phyloP scores from a whole-genome alignment of 768 basidiomycete genomes.

The Leccinum subtestaceum region DNA sequence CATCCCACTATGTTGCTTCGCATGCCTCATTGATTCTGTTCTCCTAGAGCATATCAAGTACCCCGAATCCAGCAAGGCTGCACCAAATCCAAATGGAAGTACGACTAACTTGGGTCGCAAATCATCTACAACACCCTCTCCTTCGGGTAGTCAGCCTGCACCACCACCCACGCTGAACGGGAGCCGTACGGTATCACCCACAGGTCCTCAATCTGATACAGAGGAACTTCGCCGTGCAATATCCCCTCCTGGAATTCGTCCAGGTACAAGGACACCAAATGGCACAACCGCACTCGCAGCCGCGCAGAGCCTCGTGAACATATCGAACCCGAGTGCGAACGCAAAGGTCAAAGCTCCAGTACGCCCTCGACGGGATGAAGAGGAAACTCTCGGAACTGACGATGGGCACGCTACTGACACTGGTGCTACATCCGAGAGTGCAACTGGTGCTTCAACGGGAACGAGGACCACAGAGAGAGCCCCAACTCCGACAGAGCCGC shows the following conservation, averaged over 20 bases:
- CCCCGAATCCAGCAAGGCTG: slow-evolving; percentile 56
- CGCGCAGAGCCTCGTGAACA: slow-evolving; percentile 10
- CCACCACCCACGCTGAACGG: slow-evolving; percentile 30
- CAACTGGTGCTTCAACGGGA: slow-evolving; percentile 26
- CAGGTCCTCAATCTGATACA: slow-evolving; percentile 41
- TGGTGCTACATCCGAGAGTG: slow-evolving; percentile 42
- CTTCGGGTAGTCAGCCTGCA: slow-evolving; percentile 27
- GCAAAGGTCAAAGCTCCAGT: slow-evolving; percentile 51
- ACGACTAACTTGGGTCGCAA: slow-evolving; percentile 42
- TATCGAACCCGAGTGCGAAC: slow-evolving; percentile 24
- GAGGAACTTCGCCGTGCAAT: slow-evolving; percentile 66
- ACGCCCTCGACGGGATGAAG: slow-evolving; percentile 47
- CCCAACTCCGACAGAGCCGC: slow-evolving; percentile 52
- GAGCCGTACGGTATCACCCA: slow-evolving; percentile 66
- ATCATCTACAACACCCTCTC: slow-evolving; percentile 42
- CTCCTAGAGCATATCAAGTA: slow-evolving; percentile 86
- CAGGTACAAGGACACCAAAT: slow-evolving; percentile 36
- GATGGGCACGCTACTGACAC: slow-evolving; percentile 51
- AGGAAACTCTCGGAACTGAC: slow-evolving; percentile 40
- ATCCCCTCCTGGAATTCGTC: slow-evolving; percentile 55
- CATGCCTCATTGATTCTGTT: slow-evolving; percentile 5
- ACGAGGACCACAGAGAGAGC: slow-evolving; percentile 43
- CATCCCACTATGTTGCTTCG: neutral
- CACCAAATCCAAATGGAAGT: slow-evolving; percentile 32
- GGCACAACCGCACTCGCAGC: slow-evolving; percentile 15